Conservation (phyloP, 23 red algal species). For the Gracilaria domingensis region DNA sequence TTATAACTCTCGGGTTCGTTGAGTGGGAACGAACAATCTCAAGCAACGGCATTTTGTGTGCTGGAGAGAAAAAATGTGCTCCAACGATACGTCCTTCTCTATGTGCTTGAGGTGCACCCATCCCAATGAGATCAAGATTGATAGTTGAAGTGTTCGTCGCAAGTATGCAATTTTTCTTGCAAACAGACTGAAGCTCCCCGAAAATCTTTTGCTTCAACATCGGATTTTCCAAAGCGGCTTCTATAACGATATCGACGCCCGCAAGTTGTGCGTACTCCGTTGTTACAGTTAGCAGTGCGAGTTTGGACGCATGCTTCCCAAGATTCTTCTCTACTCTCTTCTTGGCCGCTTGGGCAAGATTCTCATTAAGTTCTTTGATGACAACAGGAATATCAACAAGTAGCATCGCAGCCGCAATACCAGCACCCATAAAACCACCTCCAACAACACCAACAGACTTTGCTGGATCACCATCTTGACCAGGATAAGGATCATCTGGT, state of each 20-base stretch:
- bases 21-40: constrained; percentile 93
- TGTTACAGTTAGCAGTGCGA: constrained; percentile 58
- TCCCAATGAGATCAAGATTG: constrained; percentile 95
- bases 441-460: constrained; percentile 85
- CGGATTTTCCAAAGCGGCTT: constrained; percentile 95
- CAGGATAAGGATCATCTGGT: constrained; percentile 28
- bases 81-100: constrained; percentile 89
- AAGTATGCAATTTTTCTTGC: constrained; percentile 83
- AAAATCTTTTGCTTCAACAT: constrained; percentile 95
- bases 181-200: constrained; percentile 63
- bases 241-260: constrained; percentile 92
- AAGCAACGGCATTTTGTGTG: constrained; percentile 95
- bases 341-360: constrained; percentile 68
- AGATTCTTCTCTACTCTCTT: constrained; percentile 87
- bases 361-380: constrained; percentile 93
- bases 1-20: constrained; percentile 70
- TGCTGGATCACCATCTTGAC: constrained; percentile 18
- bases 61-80: constrained; percentile 98
- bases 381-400: constrained; percentile 74
- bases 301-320: constrained; percentile 25
- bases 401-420: constrained; percentile 88
- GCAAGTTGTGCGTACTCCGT: constrained; percentile 69
- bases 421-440: constrained; percentile 98
- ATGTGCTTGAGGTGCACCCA: constrained; percentile 74
- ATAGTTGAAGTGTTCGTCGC: constrained; percentile 97